Conservation (phyloP, 1,139 yeast genomes). For the Debaryomycetaceae sp. region DNA sequence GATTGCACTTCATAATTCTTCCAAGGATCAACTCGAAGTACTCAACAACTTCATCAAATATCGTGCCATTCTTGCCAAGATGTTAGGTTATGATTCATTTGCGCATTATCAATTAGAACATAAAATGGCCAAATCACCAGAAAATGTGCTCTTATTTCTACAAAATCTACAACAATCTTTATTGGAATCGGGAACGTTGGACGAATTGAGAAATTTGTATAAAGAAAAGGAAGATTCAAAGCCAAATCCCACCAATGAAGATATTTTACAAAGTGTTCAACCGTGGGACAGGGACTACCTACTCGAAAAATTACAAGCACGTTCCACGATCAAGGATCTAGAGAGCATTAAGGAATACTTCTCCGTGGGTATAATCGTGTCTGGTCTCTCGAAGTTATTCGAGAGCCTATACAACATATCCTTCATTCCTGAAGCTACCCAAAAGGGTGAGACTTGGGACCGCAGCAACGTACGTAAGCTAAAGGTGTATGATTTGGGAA, state of each 20-base stretch:
- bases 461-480: conserved; percentile 75
- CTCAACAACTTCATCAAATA: conserved; percentile 59
- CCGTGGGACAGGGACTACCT: conserved; percentile 95
- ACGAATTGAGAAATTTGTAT: conserved; percentile 51
- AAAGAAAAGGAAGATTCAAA: conserved; percentile 27
- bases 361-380: conserved; percentile 82
- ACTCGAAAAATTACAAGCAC: conserved; percentile 16
- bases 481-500: conserved; percentile 48
- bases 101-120: conserved; percentile 82
- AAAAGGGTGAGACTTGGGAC: conserved; percentile 85
- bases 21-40: conserved; percentile 54
- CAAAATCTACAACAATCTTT: conserved; percentile 48
- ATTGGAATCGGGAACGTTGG: conserved; percentile 51
- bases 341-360: conserved; percentile 50
- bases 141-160: conserved; percentile 69
- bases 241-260: conserved; percentile 26
- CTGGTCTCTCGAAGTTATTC: conserved; percentile 76
- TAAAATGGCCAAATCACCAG: conserved; percentile 85
- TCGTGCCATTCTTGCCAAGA: conserved; percentile 67
- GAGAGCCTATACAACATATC: conserved; percentile 70
- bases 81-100: conserved; percentile 70
- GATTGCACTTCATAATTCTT: conserved; percentile 65
- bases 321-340: conserved; percentile 6
- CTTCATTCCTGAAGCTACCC: conserved; percentile 62
- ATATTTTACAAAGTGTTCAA: conserved; percentile 47